Conservation (phyloP, 2,329 filamentous ascomycete species). For the Epichloe hybrida region DNA sequence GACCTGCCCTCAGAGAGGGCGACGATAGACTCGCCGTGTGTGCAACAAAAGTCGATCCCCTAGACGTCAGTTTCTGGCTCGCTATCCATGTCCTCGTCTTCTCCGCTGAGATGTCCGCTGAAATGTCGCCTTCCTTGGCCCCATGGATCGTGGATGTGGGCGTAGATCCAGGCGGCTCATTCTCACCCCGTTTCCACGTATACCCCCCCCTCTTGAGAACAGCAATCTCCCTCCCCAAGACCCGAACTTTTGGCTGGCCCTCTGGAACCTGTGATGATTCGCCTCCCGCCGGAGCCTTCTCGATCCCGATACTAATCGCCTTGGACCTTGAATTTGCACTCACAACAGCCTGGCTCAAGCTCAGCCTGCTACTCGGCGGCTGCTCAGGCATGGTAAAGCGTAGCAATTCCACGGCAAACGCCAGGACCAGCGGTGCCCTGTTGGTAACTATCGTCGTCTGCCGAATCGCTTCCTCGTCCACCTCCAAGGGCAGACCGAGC, state of each 20-base stretch:
- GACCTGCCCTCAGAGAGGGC: conserved; percentile 27
- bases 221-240: conserved; percentile 60
- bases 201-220: conserved; percentile 72
- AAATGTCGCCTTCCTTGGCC: neutral
- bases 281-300: conserved; percentile 49
- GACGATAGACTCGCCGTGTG: conserved; percentile 27
- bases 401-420: conserved; percentile 61
- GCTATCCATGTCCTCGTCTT: conserved; percentile 30
- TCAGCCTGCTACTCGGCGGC: conserved; percentile 69
- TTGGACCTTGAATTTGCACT: conserved; percentile 69
- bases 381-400: conserved; percentile 78
- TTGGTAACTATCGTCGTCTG: conserved; percentile 55
- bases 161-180: neutral
- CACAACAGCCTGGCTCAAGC: conserved; percentile 71
- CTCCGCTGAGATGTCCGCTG: conserved; percentile 7
- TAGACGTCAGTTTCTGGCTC: conserved; percentile 37
- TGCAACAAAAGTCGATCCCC: conserved; percentile 44
- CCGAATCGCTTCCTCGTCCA: conserved; percentile 46
- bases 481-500: conserved; percentile 42
- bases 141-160: neutral
- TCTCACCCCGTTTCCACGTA: conserved; percentile 18
- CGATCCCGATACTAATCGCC: conserved; percentile 61
- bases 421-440: conserved; percentile 67
- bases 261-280: conserved; percentile 60
- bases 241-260: conserved; percentile 58